These are phyloP conservation scores for Pseudopyricularia javanii DNA, from an alignment of 2,329 filamentous ascomycete species.

Conservation along the genomic window DNA sequence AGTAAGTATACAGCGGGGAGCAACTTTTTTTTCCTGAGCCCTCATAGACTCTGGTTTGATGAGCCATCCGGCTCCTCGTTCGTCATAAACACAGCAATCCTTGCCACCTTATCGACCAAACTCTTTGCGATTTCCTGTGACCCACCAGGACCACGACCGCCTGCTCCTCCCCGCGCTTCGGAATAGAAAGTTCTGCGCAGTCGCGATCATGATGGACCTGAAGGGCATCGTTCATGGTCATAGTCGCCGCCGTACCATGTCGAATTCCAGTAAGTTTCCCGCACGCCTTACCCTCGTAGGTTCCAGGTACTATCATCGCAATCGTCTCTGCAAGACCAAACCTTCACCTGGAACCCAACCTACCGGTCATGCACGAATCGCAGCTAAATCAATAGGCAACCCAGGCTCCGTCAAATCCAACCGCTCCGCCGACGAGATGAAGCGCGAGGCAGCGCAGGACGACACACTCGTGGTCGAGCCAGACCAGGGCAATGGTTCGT, in stretches of 20 bases:
- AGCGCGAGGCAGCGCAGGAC: constrained; percentile 39
- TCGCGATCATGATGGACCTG: constrained; percentile 2
- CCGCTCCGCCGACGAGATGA: constrained; percentile 38
- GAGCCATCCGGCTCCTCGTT: background rate
- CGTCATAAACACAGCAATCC: background rate
- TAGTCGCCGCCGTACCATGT: constrained; percentile 17
- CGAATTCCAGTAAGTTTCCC: constrained; percentile 20
- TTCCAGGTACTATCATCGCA: background rate
- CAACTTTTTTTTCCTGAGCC: background rate
- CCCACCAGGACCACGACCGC: background rate
- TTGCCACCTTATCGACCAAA: constrained; percentile 4
- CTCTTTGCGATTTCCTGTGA: background rate
- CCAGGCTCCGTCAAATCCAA: constrained; percentile 1
- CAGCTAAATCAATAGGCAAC: background rate
- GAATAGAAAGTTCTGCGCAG: background rate
- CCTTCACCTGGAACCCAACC: background rate
- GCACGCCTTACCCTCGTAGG: background rate
- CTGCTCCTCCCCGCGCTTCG: background rate
- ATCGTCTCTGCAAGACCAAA: background rate
- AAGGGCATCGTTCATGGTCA: constrained; percentile 2
- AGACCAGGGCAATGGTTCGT: constrained; percentile 85
- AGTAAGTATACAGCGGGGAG: background rate
- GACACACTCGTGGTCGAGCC: constrained; percentile 78
- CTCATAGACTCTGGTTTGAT: background rate
- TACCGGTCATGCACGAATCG: background rate